Base-by-base conservation (phyloP, 805 yeast species). In the Starmerella scarabaei region DNA sequence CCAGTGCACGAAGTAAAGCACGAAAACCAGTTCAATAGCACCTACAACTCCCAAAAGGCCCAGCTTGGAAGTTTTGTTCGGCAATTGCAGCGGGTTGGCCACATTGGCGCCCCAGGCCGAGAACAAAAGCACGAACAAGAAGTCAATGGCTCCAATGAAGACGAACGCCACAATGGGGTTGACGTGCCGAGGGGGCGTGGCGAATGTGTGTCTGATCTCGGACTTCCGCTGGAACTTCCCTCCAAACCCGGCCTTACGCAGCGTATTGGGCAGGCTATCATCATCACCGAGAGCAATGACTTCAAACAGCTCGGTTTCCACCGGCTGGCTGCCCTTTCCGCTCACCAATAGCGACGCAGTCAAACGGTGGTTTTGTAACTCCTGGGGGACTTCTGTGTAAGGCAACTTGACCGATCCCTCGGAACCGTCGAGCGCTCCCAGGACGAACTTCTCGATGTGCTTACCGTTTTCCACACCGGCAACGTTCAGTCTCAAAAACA, bases 181-280 rank as follows among this genome's bases (percentile, higher is more conserved):
- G 11, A 72, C 75, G 27, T 76, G 71, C 26, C 58, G 58, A 17
- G 75, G 73, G n/a, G 69, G 71, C 3, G 60, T 56, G 40, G 65
- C 67, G 63, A 83, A 84, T 28, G 60, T 55, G 57, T 81, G 84
- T 47, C 58, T 58, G 48, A 83, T 78, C 59, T 78, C 85, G 2
- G 76, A 72, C 54, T 67, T 57, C 12, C 68, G 56, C 2, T 69
- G 78, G 19, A 53, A 42, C 20, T 21, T 21, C 11, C 36, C 26
- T 16, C 41, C 41, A 11, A 33, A 17, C 23, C 44, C 43, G 30
- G 36, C 30, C 12, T 27, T 24, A 23, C 31, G 38, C 11, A 47
- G 21, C 7, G 42, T 38, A 23, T 35, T 37, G 29, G 35, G n/a
- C n/a, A 17, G 38, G 38, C n/a, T 37, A 30, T 48, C 47, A n/a